Conservation (phyloP, 352 stramenopile species). For the Phytophthora cajani region DNA sequence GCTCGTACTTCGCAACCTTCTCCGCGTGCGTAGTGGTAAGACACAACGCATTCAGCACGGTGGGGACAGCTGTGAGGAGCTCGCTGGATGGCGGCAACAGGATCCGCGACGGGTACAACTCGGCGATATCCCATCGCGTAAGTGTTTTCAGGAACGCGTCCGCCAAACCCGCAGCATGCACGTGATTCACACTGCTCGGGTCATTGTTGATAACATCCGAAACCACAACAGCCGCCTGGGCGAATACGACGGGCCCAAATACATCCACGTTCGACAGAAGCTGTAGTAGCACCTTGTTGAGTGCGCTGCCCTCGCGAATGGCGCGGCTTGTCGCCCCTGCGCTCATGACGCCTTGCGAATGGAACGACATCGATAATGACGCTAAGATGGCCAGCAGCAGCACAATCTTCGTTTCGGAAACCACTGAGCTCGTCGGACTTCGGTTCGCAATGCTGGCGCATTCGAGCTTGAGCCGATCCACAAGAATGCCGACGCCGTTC, state of each 20-base stretch:
- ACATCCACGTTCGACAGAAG: conserved; percentile 91
- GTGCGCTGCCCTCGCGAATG: conserved; percentile 86
- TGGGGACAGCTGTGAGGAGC: conserved; percentile 95
- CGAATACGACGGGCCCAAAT: conserved; percentile 94
- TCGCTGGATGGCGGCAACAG: conserved; percentile 89
- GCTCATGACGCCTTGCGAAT: conserved; percentile 90
- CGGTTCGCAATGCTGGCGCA: conserved; percentile 40
- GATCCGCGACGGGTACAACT: conserved; percentile 56
- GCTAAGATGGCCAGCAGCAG: conserved; percentile 75
- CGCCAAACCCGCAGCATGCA: conserved; percentile 93
- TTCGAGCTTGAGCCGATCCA: conserved; percentile 77
- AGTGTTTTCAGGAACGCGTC: conserved; percentile 93
- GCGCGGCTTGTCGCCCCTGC: conserved; percentile 83
- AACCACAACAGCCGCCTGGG: conserved; percentile 92
- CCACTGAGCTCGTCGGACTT: conserved; percentile 10
- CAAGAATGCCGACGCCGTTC: conserved; percentile 85
- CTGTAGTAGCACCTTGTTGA: conserved; percentile 90
- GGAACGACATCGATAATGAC: conserved; percentile 86
- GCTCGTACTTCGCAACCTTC: conserved; percentile 91
- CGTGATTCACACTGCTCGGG: conserved; percentile 94
- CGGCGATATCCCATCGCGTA: conserved; percentile 76
- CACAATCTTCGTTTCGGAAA: conserved; percentile 68
- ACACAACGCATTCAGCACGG: conserved; percentile 92
- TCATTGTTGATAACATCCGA: conserved; percentile 98
- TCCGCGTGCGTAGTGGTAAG: conserved; percentile 93